phyloP scores from a whole-genome alignment of 371 early-diverging fungal species.

The Mortierella sp. region DNA sequence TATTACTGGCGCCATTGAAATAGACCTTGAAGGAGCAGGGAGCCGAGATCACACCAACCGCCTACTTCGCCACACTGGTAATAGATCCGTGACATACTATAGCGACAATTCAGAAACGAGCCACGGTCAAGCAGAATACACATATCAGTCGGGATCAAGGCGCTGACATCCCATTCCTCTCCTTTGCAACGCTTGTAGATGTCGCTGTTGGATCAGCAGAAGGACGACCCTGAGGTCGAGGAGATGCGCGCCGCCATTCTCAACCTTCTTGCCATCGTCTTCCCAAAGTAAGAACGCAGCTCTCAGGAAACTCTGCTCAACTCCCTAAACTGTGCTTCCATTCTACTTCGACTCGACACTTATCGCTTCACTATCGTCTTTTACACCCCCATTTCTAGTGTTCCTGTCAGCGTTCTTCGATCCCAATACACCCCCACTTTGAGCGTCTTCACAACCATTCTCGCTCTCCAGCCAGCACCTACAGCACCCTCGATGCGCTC shows the following conservation, averaged over 20 bases:
- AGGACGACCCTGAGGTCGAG: slow-evolving; percentile 65
- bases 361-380: slow-evolving; percentile 16
- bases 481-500: slow-evolving; percentile 83
- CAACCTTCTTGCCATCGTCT: slow-evolving; percentile 85
- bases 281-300: slow-evolving; percentile 71
- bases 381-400: slow-evolving; percentile 41
- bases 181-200: slow-evolving; percentile 56
- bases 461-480: slow-evolving; percentile 73
- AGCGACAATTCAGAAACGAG: neutral
- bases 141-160: neutral
- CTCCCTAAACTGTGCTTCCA: too few relatives aligned
- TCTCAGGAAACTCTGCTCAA: neutral
- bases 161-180: neutral
- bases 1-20: neutral
- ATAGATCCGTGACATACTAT: slow-evolving; percentile 13
- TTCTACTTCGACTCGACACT: neutral
- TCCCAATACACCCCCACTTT: slow-evolving; percentile 76
- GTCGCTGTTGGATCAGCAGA: slow-evolving; percentile 81
- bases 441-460: slow-evolving; percentile 66
- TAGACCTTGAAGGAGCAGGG: slow-evolving; percentile 84
- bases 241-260: slow-evolving; percentile 78
- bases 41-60: slow-evolving; percentile 75
- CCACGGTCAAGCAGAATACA: neutral
- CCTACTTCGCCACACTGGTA: slow-evolving; percentile 93
- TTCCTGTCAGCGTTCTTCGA: slow-evolving; percentile 72